Conservation (phyloP, 1,139 yeast genomes). For the Yamadazyma dendronema region DNA sequence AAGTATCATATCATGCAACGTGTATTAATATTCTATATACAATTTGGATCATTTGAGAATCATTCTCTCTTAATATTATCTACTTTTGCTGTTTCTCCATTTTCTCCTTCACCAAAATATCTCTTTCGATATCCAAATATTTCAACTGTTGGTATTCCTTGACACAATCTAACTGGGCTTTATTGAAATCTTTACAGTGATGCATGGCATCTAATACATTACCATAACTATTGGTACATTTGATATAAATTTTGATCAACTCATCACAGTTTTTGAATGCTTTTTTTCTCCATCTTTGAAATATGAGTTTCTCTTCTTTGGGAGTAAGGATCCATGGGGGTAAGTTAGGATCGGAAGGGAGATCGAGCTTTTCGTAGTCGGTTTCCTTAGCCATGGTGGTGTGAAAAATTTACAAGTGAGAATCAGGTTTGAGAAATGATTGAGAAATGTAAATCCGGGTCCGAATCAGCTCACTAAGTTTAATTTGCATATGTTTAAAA, state of each 20-base stretch:
- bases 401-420: not conserved
- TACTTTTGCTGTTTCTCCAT: constrained; percentile 31
- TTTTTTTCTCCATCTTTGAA: constrained; percentile 72
- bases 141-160: constrained; percentile 63
- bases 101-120: constrained; percentile 58
- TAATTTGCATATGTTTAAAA: too few relatives aligned
- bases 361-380: constrained; percentile 38
- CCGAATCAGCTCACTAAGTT: too few relatives aligned
- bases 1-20: too few relatives aligned
- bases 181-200: constrained; percentile 38
- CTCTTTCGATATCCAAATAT: constrained; percentile 71
- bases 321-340: constrained; percentile 89
- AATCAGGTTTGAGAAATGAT: not conserved
- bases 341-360: constrained; percentile 47
- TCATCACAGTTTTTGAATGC: constrained; percentile 74
- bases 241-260: constrained; percentile 50
- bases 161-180: constrained; percentile 51
- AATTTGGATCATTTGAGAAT: too few relatives aligned
- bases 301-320: constrained; percentile 76
- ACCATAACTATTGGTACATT: constrained; percentile 36
- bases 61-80: too few relatives aligned
- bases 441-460: too few relatives aligned
- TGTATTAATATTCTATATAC: too few relatives aligned
- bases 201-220: constrained; percentile 64
- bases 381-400: constrained; percentile 25